phyloP scores from a whole-genome alignment of 139 green algal genomes.

The Volvox reticuliferus region DNA sequence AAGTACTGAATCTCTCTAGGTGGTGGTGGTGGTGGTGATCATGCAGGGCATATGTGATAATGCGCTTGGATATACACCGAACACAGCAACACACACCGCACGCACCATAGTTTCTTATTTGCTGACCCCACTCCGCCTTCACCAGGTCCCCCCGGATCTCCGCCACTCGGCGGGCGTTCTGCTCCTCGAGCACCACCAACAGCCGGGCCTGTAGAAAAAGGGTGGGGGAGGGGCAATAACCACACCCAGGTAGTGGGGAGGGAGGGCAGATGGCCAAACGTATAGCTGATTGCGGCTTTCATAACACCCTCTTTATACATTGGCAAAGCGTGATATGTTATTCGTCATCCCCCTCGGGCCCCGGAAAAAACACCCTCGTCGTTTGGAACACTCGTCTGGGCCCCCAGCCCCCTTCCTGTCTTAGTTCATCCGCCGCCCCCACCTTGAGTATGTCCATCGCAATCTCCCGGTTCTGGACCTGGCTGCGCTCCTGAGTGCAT shows the following conservation, averaged over 20 bases:
- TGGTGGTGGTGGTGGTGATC: no score
- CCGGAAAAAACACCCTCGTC: background rate
- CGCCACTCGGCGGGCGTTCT: constrained; percentile 75
- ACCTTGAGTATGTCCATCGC: constrained; percentile 68
- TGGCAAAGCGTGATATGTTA: no score
- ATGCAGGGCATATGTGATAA: no score
- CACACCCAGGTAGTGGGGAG: background rate
- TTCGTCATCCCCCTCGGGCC: background rate
- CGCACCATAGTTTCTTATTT: constrained; percentile 95
- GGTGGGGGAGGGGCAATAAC: background rate
- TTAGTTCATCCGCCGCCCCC: background rate
- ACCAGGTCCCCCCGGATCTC: constrained; percentile 94
- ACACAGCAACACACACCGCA: background rate
- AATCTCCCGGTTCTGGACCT: constrained; percentile 78
- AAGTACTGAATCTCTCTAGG: no score
- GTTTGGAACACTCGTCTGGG: background rate
- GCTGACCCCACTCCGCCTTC: constrained; percentile 96
- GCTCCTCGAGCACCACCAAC: constrained; percentile 90
- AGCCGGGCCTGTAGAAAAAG: constrained; percentile 76
- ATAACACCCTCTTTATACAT: no score
- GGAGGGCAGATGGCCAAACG: background rate
- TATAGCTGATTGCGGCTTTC: no score
- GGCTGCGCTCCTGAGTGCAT: constrained; percentile 86
- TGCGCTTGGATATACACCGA: no score
- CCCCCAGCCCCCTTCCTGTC: no score